phyloP scores from a whole-genome alignment of 208 protist species.

The Trypanosomatidae sp. region DNA sequence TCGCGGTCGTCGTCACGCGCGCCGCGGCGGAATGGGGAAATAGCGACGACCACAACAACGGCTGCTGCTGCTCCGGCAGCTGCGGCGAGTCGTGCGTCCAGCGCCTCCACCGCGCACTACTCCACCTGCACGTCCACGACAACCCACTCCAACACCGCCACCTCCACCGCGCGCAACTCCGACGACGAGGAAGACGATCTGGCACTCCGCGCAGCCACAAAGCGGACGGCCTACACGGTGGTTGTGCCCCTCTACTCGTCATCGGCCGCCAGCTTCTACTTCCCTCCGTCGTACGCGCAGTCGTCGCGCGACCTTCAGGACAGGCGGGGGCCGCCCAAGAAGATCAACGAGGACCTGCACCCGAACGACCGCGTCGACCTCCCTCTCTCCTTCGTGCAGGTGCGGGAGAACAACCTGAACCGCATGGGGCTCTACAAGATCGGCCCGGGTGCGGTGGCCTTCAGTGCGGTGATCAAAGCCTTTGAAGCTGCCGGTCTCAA shows the following conservation, averaged over 20 bases:
- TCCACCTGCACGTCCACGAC: slow-evolving; percentile 27
- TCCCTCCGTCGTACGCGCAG: slow-evolving; percentile 63
- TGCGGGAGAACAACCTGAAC: slow-evolving; percentile 84
- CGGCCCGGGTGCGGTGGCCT: slow-evolving; percentile 87
- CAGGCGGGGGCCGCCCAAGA: slow-evolving; percentile 39
- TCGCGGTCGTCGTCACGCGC: slow-evolving; percentile 24
- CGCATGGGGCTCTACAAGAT: slow-evolving; percentile 90
- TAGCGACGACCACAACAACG: slow-evolving; percentile 2
- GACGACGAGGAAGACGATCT: slow-evolving; percentile 21
- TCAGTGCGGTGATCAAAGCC: slow-evolving; percentile 86
- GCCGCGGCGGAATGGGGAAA: too few relatives aligned
- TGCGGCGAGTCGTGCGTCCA: slow-evolving; percentile 11
- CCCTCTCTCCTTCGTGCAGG: slow-evolving; percentile 40
- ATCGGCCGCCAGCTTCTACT: slow-evolving; percentile 73
- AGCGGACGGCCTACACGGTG: slow-evolving; percentile 40
- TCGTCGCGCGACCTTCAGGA: slow-evolving; percentile 28
- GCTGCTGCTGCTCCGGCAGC: slow-evolving; percentile 1
- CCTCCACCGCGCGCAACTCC: slow-evolving; percentile 1
- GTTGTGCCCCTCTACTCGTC: slow-evolving; percentile 60
- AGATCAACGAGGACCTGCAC: slow-evolving; percentile 71
- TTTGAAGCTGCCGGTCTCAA: slow-evolving; percentile 82
- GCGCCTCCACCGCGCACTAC: slow-evolving; percentile 11
- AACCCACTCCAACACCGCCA: too few relatives aligned
- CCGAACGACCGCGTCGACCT: slow-evolving; percentile 57
- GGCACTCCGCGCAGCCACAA: slow-evolving; percentile 2